Conservation (phyloP, 2,329 filamentous ascomycete genomes). For the Sphaerulina vaccinii region DNA sequence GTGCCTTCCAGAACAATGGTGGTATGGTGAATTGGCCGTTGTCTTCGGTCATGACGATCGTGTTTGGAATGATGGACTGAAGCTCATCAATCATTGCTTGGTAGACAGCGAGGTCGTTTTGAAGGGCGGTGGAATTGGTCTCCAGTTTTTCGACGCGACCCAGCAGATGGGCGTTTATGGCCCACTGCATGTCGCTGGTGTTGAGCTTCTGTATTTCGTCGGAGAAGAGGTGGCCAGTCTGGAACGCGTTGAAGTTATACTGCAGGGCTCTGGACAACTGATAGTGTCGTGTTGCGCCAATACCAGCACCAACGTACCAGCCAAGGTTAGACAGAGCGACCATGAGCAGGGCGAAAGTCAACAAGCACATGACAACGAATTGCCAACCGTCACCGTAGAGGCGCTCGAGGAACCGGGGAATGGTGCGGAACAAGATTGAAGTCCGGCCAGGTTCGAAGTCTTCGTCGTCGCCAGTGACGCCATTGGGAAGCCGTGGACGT, state of each 20-base stretch:
- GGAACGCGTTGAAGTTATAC: conserved; percentile 8
- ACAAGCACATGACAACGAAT: neutral
- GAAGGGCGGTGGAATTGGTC: neutral
- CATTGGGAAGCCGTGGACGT: neutral
- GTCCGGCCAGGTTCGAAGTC: conserved; percentile 4
- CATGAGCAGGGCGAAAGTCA: neutral
- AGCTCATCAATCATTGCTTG: conserved; percentile 11
- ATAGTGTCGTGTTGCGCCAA: neutral
- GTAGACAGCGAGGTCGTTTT: conserved; percentile 2
- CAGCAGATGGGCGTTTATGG: conserved; percentile 15
- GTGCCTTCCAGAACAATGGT: conserved; percentile 64
- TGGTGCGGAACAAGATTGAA: conserved; percentile 15
- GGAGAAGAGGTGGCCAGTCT: conserved; percentile 7
- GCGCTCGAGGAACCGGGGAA: conserved; percentile 9
- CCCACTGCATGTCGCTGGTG: conserved; percentile 6
- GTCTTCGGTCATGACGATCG: conserved; percentile 2
- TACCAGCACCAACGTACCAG: neutral
- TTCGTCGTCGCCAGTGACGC: neutral
- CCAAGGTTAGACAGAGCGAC: neutral
- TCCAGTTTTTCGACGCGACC: conserved; percentile 9
- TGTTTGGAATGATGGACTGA: conserved; percentile 9
- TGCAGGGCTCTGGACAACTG: no score
- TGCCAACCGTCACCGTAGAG: conserved; percentile 9
- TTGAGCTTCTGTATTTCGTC: conserved; percentile 9
- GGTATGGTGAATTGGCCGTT: conserved; percentile 57